phyloP scores from a whole-genome alignment of 2,329 filamentous ascomycete genomes.

The Phaeosphaeriaceae sp. region DNA sequence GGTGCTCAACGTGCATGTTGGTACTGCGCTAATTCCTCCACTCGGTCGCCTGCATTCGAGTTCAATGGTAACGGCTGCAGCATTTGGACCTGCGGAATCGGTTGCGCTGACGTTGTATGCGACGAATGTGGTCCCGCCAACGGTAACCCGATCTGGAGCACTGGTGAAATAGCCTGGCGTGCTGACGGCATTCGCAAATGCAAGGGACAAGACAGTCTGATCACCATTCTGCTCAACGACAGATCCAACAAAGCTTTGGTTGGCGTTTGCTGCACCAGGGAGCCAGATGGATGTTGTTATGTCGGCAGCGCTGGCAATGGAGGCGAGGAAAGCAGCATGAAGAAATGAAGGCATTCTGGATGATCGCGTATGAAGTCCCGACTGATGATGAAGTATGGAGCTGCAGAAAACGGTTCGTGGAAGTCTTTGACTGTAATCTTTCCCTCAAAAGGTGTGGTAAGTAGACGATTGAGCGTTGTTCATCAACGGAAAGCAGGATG shows the following conservation, averaged over 20 bases:
- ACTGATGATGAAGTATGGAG: background rate
- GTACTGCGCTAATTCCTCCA: constrained; percentile 12
- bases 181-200: constrained; percentile 4
- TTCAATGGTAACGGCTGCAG: constrained; percentile 13
- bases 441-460: background rate
- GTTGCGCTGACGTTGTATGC: constrained; percentile 17
- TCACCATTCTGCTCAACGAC: constrained; percentile 28
- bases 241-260: constrained; percentile 26
- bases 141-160: constrained; percentile 14
- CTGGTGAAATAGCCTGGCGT: constrained; percentile 7
- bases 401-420: background rate
- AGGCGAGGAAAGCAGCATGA: constrained; percentile 26
- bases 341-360: constrained; percentile 32
- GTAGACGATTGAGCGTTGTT: background rate
- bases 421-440: background rate
- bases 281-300: constrained; percentile 40
- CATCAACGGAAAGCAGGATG: background rate
- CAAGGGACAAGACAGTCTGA: constrained; percentile 26
- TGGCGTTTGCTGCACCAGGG: constrained; percentile 17
- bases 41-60: constrained; percentile 19
- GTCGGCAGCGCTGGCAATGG: constrained; percentile 26
- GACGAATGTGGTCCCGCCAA: constrained; percentile 27
- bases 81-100: constrained; percentile 3
- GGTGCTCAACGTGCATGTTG: constrained; percentile 23
- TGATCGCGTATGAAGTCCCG: background rate